Base-by-base conservation (phyloP, 441 rosid genomes). In the Euphorbia schlechtendalii region DNA sequence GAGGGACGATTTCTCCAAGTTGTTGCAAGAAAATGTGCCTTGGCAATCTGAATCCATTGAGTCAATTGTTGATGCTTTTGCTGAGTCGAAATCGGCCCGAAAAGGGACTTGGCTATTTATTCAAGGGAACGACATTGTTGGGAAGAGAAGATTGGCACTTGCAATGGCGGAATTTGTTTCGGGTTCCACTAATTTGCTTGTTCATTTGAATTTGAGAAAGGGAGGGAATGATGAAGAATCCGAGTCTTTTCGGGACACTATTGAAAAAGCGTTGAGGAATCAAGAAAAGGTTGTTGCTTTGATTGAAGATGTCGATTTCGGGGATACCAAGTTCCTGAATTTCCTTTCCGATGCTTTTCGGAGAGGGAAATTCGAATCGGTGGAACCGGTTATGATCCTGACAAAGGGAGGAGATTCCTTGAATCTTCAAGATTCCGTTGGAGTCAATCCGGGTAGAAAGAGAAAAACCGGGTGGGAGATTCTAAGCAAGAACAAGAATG, bases 91-190 rank as follows among this genome's bases (percentile, higher is more conserved):
- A 30, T 70, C 80, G 51, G 53, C 40, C 13, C 71, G 32, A 64
- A 73, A 73, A 43, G 87, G 73, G 40, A 73, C 69, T 30, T 89
- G 96, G 95, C 57, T 92, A 18, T 74, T 87, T 69, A 52, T 92
- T 69, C 76, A 76, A 22, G 98, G 98, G 46, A 83, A 86, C 24
- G 98, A 92, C 76, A 67, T 68, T 1, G 38, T 78, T 3, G 95
- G 92, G 9, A 92, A 87, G 71, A 80, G 90, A 71, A 84, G 91
- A 79, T 68, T 92, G 68, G 92, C 96, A n/a, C 79, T 78, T 59
- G 79, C 87, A 11, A 77, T 87, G 56, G 81, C 92, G 18, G 86
- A 82, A 57, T 76, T 76, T 25, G 71, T 88, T 54, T 77, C 76
- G 5, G 92, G 89, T 5, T 84, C 92, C 13, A 51, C 75, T 54